phyloP scores from a whole-genome alignment of 306 rosid species.

The Aeschynomene evenia region DNA sequence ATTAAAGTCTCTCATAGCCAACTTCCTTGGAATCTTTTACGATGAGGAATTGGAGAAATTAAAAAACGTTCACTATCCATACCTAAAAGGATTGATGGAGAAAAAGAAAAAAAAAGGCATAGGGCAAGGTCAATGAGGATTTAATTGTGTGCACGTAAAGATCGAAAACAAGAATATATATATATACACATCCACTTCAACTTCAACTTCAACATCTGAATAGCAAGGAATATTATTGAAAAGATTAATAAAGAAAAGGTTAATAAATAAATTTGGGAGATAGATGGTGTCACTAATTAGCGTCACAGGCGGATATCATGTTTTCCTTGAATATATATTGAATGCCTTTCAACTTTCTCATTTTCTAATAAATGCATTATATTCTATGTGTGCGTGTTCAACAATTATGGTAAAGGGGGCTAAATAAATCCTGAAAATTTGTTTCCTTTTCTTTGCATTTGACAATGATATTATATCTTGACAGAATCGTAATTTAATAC shows the following conservation, averaged over 20 bases:
- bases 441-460: constrained; percentile 42
- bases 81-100: constrained; percentile 1
- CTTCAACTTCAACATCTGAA: background rate
- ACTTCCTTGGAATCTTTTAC: background rate
- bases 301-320: constrained; percentile 37
- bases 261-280: constrained; percentile 11
- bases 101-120: background rate
- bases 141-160: background rate
- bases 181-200: background rate
- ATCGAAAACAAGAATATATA: too few species aligned
- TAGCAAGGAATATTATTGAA: constrained; percentile 18
- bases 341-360: constrained; percentile 31
- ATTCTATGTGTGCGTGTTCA: constrained; percentile 3
- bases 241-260: constrained; percentile 14
- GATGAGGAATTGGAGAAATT: background rate
- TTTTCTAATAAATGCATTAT: constrained; percentile 48
- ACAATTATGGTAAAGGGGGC: constrained; percentile 33
- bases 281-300: constrained; percentile 23
- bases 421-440: constrained; percentile 28
- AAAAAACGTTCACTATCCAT: background rate
- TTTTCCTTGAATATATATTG: constrained; percentile 31
- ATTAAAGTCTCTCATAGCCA: too few species aligned
- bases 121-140: constrained; percentile 10
- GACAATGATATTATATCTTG: constrained; percentile 48
- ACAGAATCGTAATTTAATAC: constrained; percentile 36